Percentiles rank a stretch among this genome's conserved stretches.
These are phyloP conservation scores for Aspergillus sp. DNA, from an alignment of 2,329 filamentous ascomycete species.

Conservation along the genomic window DNA sequence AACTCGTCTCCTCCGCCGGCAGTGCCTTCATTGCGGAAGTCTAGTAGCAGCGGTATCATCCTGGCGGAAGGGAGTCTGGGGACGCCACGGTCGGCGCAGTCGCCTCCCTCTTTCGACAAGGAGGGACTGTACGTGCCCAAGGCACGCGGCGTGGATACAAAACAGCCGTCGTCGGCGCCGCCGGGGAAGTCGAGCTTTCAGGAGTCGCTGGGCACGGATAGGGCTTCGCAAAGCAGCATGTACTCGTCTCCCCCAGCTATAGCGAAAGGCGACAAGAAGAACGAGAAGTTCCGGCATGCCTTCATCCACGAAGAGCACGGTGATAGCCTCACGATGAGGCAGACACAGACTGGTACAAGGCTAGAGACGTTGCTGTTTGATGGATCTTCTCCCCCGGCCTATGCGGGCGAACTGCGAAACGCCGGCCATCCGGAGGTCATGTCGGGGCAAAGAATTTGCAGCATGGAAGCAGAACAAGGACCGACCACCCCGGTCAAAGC, in stretches of 20 bases:
- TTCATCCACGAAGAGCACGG: not conserved
- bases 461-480: slow-evolving; percentile 12
- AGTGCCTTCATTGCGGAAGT: slow-evolving; percentile 8
- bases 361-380: slow-evolving; percentile 15
- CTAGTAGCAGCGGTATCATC: not conserved
- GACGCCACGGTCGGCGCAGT: not conserved
- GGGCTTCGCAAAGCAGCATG: slow-evolving; percentile 1
- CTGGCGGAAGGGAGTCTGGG: not conserved
- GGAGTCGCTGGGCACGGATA: not conserved
- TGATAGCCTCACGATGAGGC: not conserved
- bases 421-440: slow-evolving; percentile 13
- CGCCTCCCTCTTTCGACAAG: slow-evolving; percentile 10
- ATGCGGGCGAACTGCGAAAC: slow-evolving; percentile 16
- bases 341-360: not conserved
- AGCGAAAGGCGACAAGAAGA: not conserved
- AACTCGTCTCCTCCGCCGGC: slow-evolving; percentile 6
- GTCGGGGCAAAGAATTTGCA: slow-evolving; percentile 8
- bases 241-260: slow-evolving; percentile 7
- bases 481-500: not conserved
- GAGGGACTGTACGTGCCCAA: slow-evolving; percentile 19
- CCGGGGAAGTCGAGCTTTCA: slow-evolving; percentile 4
- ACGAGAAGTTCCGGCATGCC: slow-evolving; percentile 4
- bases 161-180: slow-evolving; percentile 17
- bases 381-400: slow-evolving; percentile 17
- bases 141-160: slow-evolving; percentile 4